phyloP scores from a whole-genome alignment of 108 stramenopile genomes.

The Nitzschia inconspicua region DNA sequence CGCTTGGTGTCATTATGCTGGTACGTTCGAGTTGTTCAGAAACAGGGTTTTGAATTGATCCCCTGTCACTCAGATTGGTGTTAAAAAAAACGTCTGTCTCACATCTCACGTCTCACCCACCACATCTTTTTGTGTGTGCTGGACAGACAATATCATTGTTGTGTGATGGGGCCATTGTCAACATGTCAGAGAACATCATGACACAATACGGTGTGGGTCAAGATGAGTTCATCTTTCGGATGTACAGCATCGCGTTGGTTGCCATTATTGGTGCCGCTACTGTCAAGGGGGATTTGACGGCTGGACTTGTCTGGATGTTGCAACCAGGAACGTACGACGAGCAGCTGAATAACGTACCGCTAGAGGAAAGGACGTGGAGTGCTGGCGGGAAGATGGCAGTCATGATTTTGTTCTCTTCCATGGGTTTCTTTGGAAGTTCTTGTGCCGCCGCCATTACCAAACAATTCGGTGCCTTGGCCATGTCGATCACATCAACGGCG shows the following conservation, averaged over 20 bases:
- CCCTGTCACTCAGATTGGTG: neutral
- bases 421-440: slow-evolving; percentile 82
- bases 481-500: slow-evolving; percentile 86
- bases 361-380: slow-evolving; percentile 66
- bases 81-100: too few species aligned
- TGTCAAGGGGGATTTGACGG: slow-evolving; percentile 64
- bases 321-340: slow-evolving; percentile 78
- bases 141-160: slow-evolving; percentile 55
- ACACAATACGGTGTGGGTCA: slow-evolving; percentile 78
- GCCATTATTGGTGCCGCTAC: slow-evolving; percentile 70
- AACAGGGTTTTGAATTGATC: neutral
- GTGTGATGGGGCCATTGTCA: slow-evolving; percentile 84
- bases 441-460: slow-evolving; percentile 90
- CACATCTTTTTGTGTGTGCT: neutral
- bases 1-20: slow-evolving; percentile 80
- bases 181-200: slow-evolving; percentile 85
- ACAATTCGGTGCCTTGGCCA: slow-evolving; percentile 85
- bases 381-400: slow-evolving; percentile 51
- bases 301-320: slow-evolving; percentile 59
- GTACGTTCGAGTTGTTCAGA: slow-evolving; percentile 7
- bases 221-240: slow-evolving; percentile 87
- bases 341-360: slow-evolving; percentile 48
- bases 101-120: neutral
- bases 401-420: slow-evolving; percentile 65
- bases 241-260: slow-evolving; percentile 81